Conservation (phyloP, 2,329 filamentous ascomycete genomes). For the Phialophora chinensis region DNA sequence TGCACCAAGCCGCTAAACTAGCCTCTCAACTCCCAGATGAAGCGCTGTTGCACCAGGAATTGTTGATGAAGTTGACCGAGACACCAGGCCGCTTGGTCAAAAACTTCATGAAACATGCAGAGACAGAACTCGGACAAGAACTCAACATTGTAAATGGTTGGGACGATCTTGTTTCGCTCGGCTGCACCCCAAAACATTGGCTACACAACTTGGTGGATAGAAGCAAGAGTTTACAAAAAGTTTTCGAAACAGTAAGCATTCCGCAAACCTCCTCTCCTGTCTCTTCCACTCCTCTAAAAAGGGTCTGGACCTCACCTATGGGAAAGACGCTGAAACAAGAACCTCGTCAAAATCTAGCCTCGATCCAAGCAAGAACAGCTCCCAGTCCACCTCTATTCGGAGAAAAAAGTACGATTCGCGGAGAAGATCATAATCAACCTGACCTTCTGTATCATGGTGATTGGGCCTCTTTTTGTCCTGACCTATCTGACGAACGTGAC, state of each 20-base stretch:
- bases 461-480: constrained; percentile 1
- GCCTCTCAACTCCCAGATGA: background rate
- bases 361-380: background rate
- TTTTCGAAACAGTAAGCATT: constrained; percentile 3
- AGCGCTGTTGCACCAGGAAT: background rate
- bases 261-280: background rate
- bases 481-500: constrained; percentile 4
- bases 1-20: background rate
- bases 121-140: background rate
- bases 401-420: constrained; percentile 5
- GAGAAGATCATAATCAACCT: constrained; percentile 4
- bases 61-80: background rate
- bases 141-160: background rate
- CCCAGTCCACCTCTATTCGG: background rate
- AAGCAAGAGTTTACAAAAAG: background rate
- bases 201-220: background rate
- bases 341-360: background rate
- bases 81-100: background rate
- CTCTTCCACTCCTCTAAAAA: background rate
- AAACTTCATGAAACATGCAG: background rate
- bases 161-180: constrained; percentile 1
- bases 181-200: background rate
- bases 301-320: background rate
- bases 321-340: constrained; percentile 2
- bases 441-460: constrained; percentile 1